Base-by-base conservation (phyloP, 2,329 filamentous ascomycete genomes). In the Fusarium sp. region DNA sequence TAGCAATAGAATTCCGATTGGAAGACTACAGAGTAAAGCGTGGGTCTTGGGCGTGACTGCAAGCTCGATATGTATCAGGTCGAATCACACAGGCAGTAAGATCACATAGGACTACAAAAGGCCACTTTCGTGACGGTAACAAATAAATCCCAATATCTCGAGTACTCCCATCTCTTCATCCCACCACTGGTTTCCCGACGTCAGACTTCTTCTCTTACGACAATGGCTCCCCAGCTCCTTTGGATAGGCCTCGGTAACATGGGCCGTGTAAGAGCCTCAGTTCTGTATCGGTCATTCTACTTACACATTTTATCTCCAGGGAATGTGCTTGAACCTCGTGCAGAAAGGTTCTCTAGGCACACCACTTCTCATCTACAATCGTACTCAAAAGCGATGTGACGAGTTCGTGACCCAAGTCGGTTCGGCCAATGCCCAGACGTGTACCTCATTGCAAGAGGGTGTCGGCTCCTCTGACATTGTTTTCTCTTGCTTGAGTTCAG, bases 251-350 rank as follows among this genome's bases (percentile, higher is more conserved):
- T 44, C 0, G n/a, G 42, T 18, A 44, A 44, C n/a, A 44, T 44
- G 42, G n/a, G 42, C 6, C 15, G 15, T 5, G 42, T 44, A 12
- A 44, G n/a, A 24, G 15, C 8, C 15, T 18, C n/a, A 3, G 10
- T 3, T 18, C 6, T 18, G 1, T 24, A 2, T 18, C 1, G 7
- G 0, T 8, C 1, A 24, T 24, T 1, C 8, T 18, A 12, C 4
- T 0, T 24, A 18, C 42, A 18, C 10, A 18, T 44, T 44, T 0
- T 18, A 2, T 42, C 5, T 5, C 10, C 1, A 44, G 42, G 42
- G 42, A 18, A 44, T 44, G 42, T 24, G 42, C 42, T 6, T 24
- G 10, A 24, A 17, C 10, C 42, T 44, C 10, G n/a, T 18, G 5
- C 10, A 24, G n/a, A 44, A 24, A 12, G 42, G 42, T 24, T 24